Conservation (phyloP, 2,329 filamentous ascomycete genomes). For the Aspergillus brunneoviolaceus region DNA sequence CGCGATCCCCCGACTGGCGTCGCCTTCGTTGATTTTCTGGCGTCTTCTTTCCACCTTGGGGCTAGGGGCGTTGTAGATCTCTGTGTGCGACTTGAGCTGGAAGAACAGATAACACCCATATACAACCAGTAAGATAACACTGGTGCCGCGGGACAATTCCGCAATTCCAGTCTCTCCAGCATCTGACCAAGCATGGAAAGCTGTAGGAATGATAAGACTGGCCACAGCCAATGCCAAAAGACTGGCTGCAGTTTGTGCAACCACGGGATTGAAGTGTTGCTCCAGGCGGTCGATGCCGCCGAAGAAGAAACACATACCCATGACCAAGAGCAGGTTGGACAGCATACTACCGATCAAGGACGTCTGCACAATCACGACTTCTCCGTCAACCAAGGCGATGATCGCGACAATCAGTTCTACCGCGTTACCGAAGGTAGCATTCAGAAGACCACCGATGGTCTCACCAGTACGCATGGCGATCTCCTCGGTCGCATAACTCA, state of each 20-base stretch:
- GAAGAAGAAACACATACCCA: slow-evolving; percentile 92
- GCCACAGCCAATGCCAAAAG: slow-evolving; percentile 76
- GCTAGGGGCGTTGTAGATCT: slow-evolving; percentile 76
- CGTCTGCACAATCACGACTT: slow-evolving; percentile 86
- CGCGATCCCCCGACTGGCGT: slow-evolving; percentile 51
- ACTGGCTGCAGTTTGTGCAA: slow-evolving; percentile 84
- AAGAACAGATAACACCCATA: slow-evolving; percentile 85
- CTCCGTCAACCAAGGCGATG: slow-evolving; percentile 70
- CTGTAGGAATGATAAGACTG: slow-evolving; percentile 84
- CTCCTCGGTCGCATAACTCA: slow-evolving; percentile 88
- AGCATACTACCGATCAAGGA: slow-evolving; percentile 89
- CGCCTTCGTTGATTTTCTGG: slow-evolving; percentile 51
- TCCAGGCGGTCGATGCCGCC: slow-evolving; percentile 75
- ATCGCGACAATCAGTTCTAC: slow-evolving; percentile 88
- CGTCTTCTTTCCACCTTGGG: slow-evolving; percentile 68
- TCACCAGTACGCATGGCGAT: slow-evolving; percentile 73
- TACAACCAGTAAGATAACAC: slow-evolving; percentile 79
- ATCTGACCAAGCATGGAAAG: slow-evolving; percentile 65
- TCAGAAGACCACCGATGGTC: slow-evolving; percentile 82
- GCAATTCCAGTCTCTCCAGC: slow-evolving; percentile 30
- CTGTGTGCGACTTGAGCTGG: slow-evolving; percentile 81
- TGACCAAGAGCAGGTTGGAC: slow-evolving; percentile 82
- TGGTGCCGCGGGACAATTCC: slow-evolving; percentile 47
- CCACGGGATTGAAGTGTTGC: slow-evolving; percentile 88
- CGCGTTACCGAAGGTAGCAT: slow-evolving; percentile 87